Evolutionary conservation across 805 yeast species (phyloP).

Genomic region (Candida xyloterini): DNA sequence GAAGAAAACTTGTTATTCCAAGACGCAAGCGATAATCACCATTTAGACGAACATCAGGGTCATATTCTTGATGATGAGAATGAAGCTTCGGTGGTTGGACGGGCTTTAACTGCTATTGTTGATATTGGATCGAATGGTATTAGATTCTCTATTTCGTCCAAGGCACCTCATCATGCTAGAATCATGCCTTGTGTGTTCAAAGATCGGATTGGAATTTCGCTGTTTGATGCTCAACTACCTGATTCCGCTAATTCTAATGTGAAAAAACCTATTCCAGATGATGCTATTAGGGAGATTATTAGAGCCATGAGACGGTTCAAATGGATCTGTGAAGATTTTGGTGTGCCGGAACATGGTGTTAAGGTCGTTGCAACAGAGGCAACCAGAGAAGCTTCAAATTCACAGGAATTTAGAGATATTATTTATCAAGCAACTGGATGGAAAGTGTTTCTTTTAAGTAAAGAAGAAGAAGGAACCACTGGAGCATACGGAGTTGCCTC

Average conservation of each 20-base stretch:
- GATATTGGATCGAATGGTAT: slow-evolving; percentile 79
- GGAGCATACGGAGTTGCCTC: slow-evolving; percentile 77
- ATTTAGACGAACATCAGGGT: slow-evolving; percentile 24
- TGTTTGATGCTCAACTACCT: slow-evolving; percentile 57
- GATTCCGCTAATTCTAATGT: slow-evolving; percentile 28
- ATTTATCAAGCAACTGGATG: slow-evolving; percentile 61
- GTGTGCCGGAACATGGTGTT: slow-evolving; percentile 58
- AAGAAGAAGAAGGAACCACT: slow-evolving; percentile 62
- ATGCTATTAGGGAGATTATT: slow-evolving; percentile 56
- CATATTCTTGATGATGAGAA: slow-evolving; percentile 29
- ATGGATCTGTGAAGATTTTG: slow-evolving; percentile 69
- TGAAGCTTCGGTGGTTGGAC: slow-evolving; percentile 55
- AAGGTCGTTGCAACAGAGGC: slow-evolving; percentile 75
- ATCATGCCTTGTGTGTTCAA: slow-evolving; percentile 77
- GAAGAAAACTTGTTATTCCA: slow-evolving; percentile 29
- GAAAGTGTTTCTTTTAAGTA: slow-evolving; percentile 58
- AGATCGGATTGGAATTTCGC: slow-evolving; percentile 66
- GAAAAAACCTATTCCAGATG: slow-evolving; percentile 54
- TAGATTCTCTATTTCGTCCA: slow-evolving; percentile 67
- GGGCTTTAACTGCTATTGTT: slow-evolving; percentile 61
- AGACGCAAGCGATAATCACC: slow-evolving; percentile 30
- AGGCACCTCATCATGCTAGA: slow-evolving; percentile 66
- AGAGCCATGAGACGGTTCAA: slow-evolving; percentile 65
- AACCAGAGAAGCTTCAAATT: slow-evolving; percentile 64
- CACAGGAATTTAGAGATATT: slow-evolving; percentile 54